These are phyloP conservation scores for Wickerhamiella allomyrinae DNA, from an alignment of 805 yeast species.

Conservation along the genomic window DNA sequence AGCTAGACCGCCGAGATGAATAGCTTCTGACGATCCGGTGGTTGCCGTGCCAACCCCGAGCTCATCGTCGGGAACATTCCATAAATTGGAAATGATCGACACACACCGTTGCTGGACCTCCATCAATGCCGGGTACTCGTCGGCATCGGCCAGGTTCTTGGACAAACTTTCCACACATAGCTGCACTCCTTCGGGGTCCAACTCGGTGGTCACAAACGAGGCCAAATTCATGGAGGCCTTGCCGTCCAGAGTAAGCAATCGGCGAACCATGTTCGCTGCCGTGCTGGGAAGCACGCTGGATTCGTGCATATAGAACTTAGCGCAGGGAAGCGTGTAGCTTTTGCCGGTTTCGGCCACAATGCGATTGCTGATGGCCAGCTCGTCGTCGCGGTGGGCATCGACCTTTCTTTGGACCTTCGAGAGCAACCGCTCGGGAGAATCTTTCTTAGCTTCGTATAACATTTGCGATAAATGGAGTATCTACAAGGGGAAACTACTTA, in stretches of 20 bases:
- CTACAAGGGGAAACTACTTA: no score
- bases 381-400: background rate
- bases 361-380: slow-evolving; percentile 39
- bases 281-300: slow-evolving; percentile 37
- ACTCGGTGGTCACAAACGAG: slow-evolving; percentile 69
- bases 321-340: slow-evolving; percentile 16
- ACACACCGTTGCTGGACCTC: slow-evolving; percentile 73
- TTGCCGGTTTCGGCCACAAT: slow-evolving; percentile 31
- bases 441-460: background rate
- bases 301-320: slow-evolving; percentile 49
- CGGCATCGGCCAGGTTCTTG: slow-evolving; percentile 84
- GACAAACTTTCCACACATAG: slow-evolving; percentile 58
- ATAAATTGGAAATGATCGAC: slow-evolving; percentile 59
- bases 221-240: slow-evolving; percentile 75
- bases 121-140: slow-evolving; percentile 78
- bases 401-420: background rate
- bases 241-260: slow-evolving; percentile 72
- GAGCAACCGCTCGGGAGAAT: background rate
- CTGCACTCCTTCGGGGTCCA: slow-evolving; percentile 38
- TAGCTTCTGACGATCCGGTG: slow-evolving; percentile 88
- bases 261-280: slow-evolving; percentile 51
- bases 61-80: slow-evolving; percentile 51
- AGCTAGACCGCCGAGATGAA: slow-evolving; percentile 86
- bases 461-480: no score
- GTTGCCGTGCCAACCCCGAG: slow-evolving; percentile 75